Conservation (phyloP, 805 yeast species). For the Lipomyces sp. region DNA sequence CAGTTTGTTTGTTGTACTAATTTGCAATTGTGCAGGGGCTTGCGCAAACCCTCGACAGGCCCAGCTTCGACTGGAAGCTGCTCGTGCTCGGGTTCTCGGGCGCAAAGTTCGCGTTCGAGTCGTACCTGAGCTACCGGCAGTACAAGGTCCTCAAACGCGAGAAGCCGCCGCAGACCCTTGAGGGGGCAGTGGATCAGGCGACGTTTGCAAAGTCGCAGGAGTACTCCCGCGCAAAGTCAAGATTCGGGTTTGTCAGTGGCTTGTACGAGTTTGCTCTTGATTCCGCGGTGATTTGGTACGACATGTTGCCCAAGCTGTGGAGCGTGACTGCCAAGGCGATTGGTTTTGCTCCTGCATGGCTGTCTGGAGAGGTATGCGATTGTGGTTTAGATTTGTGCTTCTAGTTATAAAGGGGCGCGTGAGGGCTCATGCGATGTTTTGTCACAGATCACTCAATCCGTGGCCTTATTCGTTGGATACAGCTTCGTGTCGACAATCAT, state of each 20-base stretch:
- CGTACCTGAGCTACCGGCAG: constrained; percentile 73
- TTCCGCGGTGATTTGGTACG: constrained; percentile 54
- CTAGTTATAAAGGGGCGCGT: background rate
- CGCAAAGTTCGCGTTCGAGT: constrained; percentile 71
- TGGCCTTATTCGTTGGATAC: constrained; percentile 57
- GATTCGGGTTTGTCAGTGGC: constrained; percentile 58
- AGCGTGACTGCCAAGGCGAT: constrained; percentile 44
- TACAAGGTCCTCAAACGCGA: constrained; percentile 57
- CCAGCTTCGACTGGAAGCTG: constrained; percentile 75
- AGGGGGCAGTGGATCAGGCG: constrained; percentile 63
- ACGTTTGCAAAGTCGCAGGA: constrained; percentile 73
- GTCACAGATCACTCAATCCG: constrained; percentile 57
- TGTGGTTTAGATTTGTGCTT: background rate
- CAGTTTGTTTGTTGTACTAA: background rate
- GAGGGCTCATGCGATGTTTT: background rate
- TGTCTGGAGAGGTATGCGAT: constrained; percentile 43
- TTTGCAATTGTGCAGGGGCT: constrained; percentile 11
- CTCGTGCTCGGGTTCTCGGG: constrained; percentile 70
- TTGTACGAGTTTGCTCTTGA: constrained; percentile 54
- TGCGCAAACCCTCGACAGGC: constrained; percentile 47
- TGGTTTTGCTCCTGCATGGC: constrained; percentile 38
- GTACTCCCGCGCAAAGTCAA: constrained; percentile 75
- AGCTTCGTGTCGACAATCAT: constrained; percentile 51
- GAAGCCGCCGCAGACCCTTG: constrained; percentile 65
- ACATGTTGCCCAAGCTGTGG: constrained; percentile 67